phyloP scores from a whole-genome alignment of 179 eudicot genomes.

The Silene vulgaris region DNA sequence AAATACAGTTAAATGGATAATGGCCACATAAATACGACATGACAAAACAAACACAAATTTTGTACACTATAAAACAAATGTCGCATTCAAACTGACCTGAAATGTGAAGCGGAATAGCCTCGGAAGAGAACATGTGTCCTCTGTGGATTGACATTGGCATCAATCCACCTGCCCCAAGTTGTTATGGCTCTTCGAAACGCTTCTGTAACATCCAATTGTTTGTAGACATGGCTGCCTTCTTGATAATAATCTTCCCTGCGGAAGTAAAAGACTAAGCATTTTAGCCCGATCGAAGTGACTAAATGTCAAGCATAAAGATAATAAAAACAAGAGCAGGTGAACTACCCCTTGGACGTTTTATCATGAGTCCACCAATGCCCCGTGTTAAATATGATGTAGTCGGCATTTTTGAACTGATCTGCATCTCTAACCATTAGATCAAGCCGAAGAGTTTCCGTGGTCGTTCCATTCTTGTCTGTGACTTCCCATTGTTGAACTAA shows the following conservation, averaged over 20 bases:
- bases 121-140: constrained; percentile 73
- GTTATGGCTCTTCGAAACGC: constrained; percentile 84
- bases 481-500: constrained; percentile 80
- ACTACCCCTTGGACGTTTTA: constrained; percentile 78
- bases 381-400: constrained; percentile 70
- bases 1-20: background rate
- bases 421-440: constrained; percentile 57
- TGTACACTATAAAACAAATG: background rate
- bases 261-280: background rate
- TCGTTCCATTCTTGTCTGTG: constrained; percentile 45
- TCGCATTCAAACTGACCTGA: constrained; percentile 49
- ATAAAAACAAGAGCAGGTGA: background rate
- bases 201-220: constrained; percentile 62
- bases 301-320: background rate
- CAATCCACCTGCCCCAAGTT: constrained; percentile 95
- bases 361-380: constrained; percentile 99
- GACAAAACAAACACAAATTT: background rate
- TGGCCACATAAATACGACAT: background rate
- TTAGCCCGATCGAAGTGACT: background rate
- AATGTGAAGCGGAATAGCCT: constrained; percentile 90
- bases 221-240: constrained; percentile 88
- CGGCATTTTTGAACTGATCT: constrained; percentile 54
- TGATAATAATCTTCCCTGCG: constrained; percentile 84
- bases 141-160: constrained; percentile 51
- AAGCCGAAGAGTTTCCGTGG: constrained; percentile 82